These are phyloP conservation scores for Ailanthus altissimus DNA, from an alignment of 345 rosid genomes.

Conservation along the genomic window DNA sequence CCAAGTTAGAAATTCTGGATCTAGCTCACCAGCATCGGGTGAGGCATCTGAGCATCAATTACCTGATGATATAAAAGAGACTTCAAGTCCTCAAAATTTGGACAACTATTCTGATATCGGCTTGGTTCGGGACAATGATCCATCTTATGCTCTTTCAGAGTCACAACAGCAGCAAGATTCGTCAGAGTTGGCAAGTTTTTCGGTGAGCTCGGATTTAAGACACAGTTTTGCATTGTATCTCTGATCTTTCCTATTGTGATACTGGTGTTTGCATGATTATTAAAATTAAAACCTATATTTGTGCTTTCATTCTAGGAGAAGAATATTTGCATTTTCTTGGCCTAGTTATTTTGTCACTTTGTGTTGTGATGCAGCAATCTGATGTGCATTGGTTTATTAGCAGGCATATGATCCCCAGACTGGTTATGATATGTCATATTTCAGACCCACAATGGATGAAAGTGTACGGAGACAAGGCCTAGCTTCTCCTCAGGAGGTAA, in stretches of 20 bases:
- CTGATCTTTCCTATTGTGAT: not conserved
- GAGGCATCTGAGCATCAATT: constrained; percentile 53
- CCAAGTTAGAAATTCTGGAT: constrained; percentile 52
- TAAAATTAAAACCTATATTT: not conserved
- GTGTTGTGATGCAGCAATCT: constrained; percentile 12
- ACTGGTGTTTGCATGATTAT: not conserved
- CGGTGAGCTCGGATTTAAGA: constrained; percentile 46
- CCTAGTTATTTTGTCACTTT: not conserved
- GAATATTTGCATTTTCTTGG: not conserved
- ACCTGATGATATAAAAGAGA: constrained; percentile 55
- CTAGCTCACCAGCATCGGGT: constrained; percentile 61
- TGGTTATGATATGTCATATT: constrained; percentile 72
- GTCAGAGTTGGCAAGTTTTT: constrained; percentile 58
- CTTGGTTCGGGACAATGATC: constrained; percentile 53
- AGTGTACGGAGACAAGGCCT: constrained; percentile 57
- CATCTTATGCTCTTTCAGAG: constrained; percentile 55
- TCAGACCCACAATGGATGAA: constrained; percentile 67
- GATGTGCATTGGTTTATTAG: constrained; percentile 18
- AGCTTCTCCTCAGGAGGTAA: constrained; percentile 78
- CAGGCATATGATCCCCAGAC: constrained; percentile 69
- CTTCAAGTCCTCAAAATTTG: constrained; percentile 56
- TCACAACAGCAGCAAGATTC: constrained; percentile 63
- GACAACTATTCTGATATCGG: constrained; percentile 58
- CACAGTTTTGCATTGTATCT: not conserved
- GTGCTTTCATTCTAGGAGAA: not conserved